phyloP scores from a whole-genome alignment of 2,329 filamentous ascomycete genomes.

The Penicillium hesseltinei region DNA sequence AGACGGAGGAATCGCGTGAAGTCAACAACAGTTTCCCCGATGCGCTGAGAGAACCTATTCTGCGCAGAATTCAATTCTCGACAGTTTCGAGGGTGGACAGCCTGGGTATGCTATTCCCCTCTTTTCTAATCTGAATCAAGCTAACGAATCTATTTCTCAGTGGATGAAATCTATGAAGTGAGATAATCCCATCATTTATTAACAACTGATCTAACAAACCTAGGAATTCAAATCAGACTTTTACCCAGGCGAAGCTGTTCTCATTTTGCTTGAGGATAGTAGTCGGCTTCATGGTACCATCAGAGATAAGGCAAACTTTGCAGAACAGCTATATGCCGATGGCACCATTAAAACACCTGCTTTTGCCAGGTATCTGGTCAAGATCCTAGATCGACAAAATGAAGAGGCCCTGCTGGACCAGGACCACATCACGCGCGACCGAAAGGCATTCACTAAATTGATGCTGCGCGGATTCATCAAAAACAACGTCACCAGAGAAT shows the following conservation, averaged over 20 bases:
- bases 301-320: slow-evolving; percentile 79
- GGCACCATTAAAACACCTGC: slow-evolving; percentile 66
- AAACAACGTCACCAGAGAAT: slow-evolving; percentile 85
- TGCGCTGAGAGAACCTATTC: slow-evolving; percentile 81
- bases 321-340: slow-evolving; percentile 59
- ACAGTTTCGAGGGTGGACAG: slow-evolving; percentile 87
- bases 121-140: not conserved
- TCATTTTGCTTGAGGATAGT: slow-evolving; percentile 66
- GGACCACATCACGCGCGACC: slow-evolving; percentile 78
- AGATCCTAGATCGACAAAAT: slow-evolving; percentile 64
- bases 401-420: slow-evolving; percentile 78
- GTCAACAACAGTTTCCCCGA: slow-evolving; percentile 92
- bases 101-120: slow-evolving; percentile 45
- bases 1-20: slow-evolving; percentile 78
- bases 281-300: slow-evolving; percentile 72
- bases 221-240: slow-evolving; percentile 81
- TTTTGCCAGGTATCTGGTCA: slow-evolving; percentile 77
- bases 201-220: slow-evolving; percentile 13
- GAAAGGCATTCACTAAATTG: slow-evolving; percentile 90
- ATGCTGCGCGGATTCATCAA: slow-evolving; percentile 93
- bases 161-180: slow-evolving; percentile 53
- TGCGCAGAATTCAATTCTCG: slow-evolving; percentile 89
- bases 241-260: slow-evolving; percentile 82
- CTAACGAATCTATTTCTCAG: slow-evolving; percentile 30
- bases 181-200: slow-evolving; percentile 15